phyloP scores from a whole-genome alignment of 805 yeast species.

The Aciculoconidium aculeatum region DNA sequence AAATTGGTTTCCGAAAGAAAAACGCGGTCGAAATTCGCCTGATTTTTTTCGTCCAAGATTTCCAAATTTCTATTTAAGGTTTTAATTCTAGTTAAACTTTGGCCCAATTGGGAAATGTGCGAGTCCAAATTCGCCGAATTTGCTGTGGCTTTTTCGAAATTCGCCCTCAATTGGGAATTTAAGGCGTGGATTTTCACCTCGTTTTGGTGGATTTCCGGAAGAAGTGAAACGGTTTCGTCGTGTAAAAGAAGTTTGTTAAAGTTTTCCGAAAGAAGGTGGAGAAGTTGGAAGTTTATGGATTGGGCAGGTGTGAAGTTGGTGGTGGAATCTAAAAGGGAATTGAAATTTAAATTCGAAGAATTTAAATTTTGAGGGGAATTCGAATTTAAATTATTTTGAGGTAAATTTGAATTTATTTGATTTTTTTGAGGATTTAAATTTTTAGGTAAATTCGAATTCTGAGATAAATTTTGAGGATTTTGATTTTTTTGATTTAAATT shows the following conservation, averaged over 20 bases:
- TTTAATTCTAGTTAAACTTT: slow-evolving; percentile 18
- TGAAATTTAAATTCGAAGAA: not conserved
- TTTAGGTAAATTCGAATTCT: too few species aligned
- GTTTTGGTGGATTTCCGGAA: slow-evolving; percentile 7
- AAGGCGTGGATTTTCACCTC: slow-evolving; percentile 21
- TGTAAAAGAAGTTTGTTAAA: slow-evolving; percentile 3
- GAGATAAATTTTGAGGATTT: too few species aligned
- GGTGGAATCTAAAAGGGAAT: slow-evolving; percentile 4
- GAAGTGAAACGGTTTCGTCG: slow-evolving; percentile 1
- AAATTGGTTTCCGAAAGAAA: slow-evolving; percentile 8
- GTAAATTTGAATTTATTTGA: too few species aligned
- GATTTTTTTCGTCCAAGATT: slow-evolving; percentile 20
- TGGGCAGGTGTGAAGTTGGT: slow-evolving; percentile 1
- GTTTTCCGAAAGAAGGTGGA: slow-evolving; percentile 4
- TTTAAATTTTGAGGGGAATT: not conserved
- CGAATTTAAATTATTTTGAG: not conserved
- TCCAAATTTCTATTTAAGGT: slow-evolving; percentile 21
- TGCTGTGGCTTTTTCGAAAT: slow-evolving; percentile 30
- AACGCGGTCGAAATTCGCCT: slow-evolving; percentile 14
- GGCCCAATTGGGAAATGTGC: slow-evolving; percentile 24
- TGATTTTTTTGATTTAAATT: too few species aligned
- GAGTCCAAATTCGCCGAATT: slow-evolving; percentile 26
- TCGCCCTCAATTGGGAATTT: slow-evolving; percentile 28
- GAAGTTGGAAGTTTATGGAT: slow-evolving; percentile 2
- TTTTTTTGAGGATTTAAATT: too few species aligned